phyloP scores from a whole-genome alignment of 2,329 filamentous ascomycete species.

The Nigrospora sphaerica region DNA sequence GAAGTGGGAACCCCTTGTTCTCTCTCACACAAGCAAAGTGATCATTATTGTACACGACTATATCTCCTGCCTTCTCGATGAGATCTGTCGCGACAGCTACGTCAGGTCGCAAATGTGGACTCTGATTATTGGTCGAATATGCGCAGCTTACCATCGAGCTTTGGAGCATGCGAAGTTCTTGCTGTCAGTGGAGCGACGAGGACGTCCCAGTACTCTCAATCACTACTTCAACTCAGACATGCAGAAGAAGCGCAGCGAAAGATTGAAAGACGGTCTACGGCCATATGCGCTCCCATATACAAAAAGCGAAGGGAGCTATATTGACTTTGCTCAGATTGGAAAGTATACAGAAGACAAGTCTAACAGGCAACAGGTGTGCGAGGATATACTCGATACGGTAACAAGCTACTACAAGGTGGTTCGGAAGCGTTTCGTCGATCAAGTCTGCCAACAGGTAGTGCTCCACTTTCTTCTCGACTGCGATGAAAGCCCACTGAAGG shows the following conservation, averaged over 20 bases:
- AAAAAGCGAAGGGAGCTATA: too few relatives aligned
- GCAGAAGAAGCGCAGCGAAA: neutral
- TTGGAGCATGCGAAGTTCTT: conserved; percentile 44
- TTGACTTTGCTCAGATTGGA: too few relatives aligned
- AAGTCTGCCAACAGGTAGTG: conserved; percentile 38
- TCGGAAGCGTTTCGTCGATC: conserved; percentile 43
- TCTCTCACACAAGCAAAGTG: conserved; percentile 41
- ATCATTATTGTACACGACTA: conserved; percentile 47
- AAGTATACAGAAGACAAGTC: too few relatives aligned
- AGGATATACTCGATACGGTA: conserved; percentile 43
- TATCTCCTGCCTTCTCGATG: conserved; percentile 33
- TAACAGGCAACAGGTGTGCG: conserved; percentile 21
- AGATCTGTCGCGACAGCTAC: conserved; percentile 33
- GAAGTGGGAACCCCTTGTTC: conserved; percentile 43
- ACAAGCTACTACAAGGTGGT: conserved; percentile 45
- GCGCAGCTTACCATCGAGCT: conserved; percentile 35
- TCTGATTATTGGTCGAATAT: conserved; percentile 37
- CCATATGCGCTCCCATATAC: neutral
- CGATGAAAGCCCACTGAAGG: conserved; percentile 31
- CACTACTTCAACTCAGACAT: conserved; percentile 36
- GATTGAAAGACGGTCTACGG: neutral
- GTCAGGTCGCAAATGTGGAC: conserved; percentile 22
- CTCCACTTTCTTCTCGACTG: conserved; percentile 36
- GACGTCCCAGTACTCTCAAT: conserved; percentile 42
- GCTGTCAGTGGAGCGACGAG: conserved; percentile 40